These are phyloP conservation scores for Hyaloperonospora brassicae DNA, from an alignment of 352 stramenopile genomes.

Conservation along the genomic window DNA sequence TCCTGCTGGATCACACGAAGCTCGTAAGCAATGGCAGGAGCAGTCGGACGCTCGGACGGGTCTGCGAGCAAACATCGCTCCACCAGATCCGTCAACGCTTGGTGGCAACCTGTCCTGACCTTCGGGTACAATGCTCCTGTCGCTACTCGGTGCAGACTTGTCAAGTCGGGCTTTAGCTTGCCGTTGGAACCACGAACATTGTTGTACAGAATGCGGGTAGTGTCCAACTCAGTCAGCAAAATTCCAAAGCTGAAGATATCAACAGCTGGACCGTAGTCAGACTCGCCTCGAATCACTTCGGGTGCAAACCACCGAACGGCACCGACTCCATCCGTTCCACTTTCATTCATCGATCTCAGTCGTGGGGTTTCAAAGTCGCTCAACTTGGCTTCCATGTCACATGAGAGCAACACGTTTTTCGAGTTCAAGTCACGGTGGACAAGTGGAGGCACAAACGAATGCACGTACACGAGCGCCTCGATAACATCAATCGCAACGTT, in stretches of 20 bases:
- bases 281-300: constrained; percentile 40
- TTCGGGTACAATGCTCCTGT: constrained; percentile 23
- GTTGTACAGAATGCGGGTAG: constrained; percentile 41
- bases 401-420: constrained; percentile 38
- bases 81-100: constrained; percentile 26
- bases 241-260: constrained; percentile 59
- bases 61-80: constrained; percentile 28
- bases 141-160: constrained; percentile 39
- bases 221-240: constrained; percentile 49
- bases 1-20: constrained; percentile 12
- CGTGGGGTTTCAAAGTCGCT: constrained; percentile 53
- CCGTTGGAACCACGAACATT: constrained; percentile 28
- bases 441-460: constrained; percentile 43
- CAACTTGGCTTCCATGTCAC: constrained; percentile 40
- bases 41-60: constrained; percentile 30
- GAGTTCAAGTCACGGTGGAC: constrained; percentile 63
- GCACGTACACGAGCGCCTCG: constrained; percentile 51
- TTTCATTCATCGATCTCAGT: constrained; percentile 32
- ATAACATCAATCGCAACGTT: constrained; percentile 40
- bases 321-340: constrained; percentile 43
- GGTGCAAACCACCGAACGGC: constrained; percentile 49
- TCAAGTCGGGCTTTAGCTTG: constrained; percentile 30
- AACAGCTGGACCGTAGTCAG: constrained; percentile 34
- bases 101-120: constrained; percentile 30
- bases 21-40: constrained; percentile 34